phyloP scores from a whole-genome alignment of 768 basidiomycete genomes.

The Coprinopsis marcescibilis region DNA sequence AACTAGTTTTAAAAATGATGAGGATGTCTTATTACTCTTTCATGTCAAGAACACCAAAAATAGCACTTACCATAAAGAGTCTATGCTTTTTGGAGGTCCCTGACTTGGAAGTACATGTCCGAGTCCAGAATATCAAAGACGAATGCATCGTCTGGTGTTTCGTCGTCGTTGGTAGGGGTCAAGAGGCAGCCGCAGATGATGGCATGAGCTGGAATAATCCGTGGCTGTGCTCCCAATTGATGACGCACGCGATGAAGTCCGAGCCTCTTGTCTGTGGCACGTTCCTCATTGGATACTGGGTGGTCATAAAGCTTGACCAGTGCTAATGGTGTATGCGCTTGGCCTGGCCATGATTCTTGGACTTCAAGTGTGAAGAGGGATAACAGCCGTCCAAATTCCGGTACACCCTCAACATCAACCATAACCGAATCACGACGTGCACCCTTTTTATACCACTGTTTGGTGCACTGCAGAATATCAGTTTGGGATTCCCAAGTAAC shows the following conservation, averaged over 20 bases:
- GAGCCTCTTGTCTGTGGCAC: background rate
- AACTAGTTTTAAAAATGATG: too few relatives aligned
- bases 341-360: background rate
- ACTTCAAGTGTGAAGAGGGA: too few relatives aligned
- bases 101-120: background rate
- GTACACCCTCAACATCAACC: background rate
- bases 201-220: background rate
- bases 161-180: background rate
- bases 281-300: background rate
- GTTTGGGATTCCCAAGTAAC: background rate
- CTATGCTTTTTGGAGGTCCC: background rate
- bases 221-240: background rate
- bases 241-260: background rate
- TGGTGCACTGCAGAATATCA: background rate
- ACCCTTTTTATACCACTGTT: background rate
- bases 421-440: background rate
- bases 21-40: too few relatives aligned
- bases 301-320: background rate
- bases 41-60: too few relatives aligned
- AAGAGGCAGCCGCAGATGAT: background rate
- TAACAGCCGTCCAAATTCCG: background rate
- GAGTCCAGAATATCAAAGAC: background rate
- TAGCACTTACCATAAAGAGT: background rate
- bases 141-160: background rate
- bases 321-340: background rate